A percentile compares a stretch with the other conserved stretches of the same genome.
phyloP scores from a whole-genome alignment of 1,284 basidiomycete species.

The Athelia sp. region DNA sequence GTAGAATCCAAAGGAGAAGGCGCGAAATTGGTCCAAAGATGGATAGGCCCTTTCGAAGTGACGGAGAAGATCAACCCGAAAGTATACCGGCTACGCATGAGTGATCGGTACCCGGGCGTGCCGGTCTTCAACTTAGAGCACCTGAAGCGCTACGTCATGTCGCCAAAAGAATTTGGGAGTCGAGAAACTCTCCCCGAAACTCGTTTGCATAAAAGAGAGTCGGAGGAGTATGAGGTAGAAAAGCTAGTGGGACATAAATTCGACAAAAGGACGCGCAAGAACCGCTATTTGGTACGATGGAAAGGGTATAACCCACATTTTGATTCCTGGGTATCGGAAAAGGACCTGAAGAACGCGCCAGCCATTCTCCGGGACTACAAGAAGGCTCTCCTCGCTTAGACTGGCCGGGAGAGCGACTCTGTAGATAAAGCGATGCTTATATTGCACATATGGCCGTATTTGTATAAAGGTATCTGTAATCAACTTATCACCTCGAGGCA shows the following conservation, averaged over 20 bases:
- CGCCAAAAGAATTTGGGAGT: constrained; percentile 11
- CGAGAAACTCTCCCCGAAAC: constrained; percentile 2
- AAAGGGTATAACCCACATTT: constrained; percentile 4
- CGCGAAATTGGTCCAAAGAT: constrained; percentile 17
- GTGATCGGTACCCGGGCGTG: constrained; percentile 18
- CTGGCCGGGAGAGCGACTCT: too few relatives aligned
- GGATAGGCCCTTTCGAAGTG: constrained; percentile 20
- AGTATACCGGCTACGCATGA: constrained; percentile 22
- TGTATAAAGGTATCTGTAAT: too few relatives aligned
- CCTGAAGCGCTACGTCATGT: constrained; percentile 15
- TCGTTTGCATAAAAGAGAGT: neutral
- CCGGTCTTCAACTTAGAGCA: constrained; percentile 24
- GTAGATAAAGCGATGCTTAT: neutral
- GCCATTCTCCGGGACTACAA: neutral
- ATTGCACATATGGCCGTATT: too few relatives aligned
- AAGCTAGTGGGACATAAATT: constrained; percentile 9
- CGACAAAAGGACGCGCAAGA: neutral
- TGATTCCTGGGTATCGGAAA: neutral
- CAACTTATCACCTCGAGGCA: too few relatives aligned
- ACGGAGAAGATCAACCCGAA: constrained; percentile 11
- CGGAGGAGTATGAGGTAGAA: constrained; percentile 16
- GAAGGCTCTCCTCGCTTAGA: neutral
- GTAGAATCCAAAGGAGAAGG: constrained; percentile 15
- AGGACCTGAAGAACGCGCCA: neutral
- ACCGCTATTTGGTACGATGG: constrained; percentile 1